These are phyloP conservation scores for Carex kokanica DNA, from an alignment of 176 grass and related monocot species.

Conservation along the genomic window DNA sequence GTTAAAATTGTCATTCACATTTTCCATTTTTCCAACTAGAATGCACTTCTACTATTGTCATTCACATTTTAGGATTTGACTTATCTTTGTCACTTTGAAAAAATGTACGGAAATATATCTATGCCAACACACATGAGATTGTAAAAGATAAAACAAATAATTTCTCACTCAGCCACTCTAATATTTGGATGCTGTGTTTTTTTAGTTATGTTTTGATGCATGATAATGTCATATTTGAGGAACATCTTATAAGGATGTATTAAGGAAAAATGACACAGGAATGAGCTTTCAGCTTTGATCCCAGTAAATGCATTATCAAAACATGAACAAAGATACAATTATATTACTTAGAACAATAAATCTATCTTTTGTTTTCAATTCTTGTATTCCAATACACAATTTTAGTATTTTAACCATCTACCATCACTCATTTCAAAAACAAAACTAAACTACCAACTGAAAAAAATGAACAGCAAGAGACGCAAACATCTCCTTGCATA, in stretches of 20 bases:
- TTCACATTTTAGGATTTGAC: too few relatives aligned
- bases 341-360: background rate
- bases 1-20: background rate
- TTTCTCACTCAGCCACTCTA: background rate
- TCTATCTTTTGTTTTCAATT: background rate
- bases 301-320: background rate
- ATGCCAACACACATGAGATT: background rate
- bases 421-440: background rate
- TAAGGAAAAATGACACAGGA: background rate
- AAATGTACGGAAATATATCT: background rate
- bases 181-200: background rate
- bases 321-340: background rate
- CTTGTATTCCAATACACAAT: slow-evolving; percentile 4
- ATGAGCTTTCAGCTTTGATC: background rate
- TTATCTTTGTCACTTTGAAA: background rate
- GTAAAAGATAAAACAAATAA: background rate
- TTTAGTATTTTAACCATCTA: slow-evolving; percentile 11
- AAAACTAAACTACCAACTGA: background rate
- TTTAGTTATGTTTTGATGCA: background rate
- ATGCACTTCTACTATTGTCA: too few relatives aligned
- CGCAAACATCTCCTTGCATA: slow-evolving; percentile 8
- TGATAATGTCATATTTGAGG: background rate
- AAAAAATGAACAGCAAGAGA: slow-evolving; percentile 7
- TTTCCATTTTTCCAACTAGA: too few relatives aligned
- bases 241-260: background rate